A percentile compares a stretch with the other conserved stretches of the same genome.
Evolutionary conservation across 2,329 filamentous ascomycete genomes (phyloP).

Genomic region (Aspergillus oerlinghausenensis): DNA sequence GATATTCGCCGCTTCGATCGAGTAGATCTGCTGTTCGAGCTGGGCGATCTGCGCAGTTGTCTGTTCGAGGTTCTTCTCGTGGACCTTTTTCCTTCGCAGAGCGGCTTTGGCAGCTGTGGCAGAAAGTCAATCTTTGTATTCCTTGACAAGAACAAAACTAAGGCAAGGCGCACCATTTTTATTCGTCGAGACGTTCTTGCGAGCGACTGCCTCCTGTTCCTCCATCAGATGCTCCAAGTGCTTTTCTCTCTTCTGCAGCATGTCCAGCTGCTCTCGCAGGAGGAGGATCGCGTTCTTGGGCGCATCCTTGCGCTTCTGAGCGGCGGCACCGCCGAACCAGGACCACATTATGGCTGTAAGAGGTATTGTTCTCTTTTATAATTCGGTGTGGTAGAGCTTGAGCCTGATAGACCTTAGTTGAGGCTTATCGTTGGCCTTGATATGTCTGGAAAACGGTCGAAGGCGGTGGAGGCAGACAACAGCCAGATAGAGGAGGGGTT

Average conservation of each 20-base stretch:
- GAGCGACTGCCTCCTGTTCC: constrained; percentile 81
- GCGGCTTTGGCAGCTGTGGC: constrained; percentile 77
- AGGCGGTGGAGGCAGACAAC: constrained; percentile 3
- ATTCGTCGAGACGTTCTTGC: constrained; percentile 83
- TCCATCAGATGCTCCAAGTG: constrained; percentile 89
- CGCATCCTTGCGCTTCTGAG: constrained; percentile 83
- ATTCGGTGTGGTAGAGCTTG: neutral
- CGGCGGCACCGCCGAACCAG: constrained; percentile 84
- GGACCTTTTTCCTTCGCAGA: constrained; percentile 87
- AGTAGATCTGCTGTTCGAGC: constrained; percentile 90
- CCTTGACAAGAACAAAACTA: neutral
- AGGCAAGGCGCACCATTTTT: constrained; percentile 67
- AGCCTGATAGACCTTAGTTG: neutral
- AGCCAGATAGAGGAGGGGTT: neutral
- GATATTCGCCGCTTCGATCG: constrained; percentile 97
- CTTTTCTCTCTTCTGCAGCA: constrained; percentile 94
- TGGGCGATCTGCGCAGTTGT: constrained; percentile 85
- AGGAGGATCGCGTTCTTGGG: constrained; percentile 95
- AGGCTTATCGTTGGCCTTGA: neutral
- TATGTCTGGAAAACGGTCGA: constrained; percentile 3
- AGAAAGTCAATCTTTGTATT: neutral
- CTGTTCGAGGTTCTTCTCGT: constrained; percentile 87
- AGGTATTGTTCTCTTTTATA: neutral
- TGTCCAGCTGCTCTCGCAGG: constrained; percentile 84
- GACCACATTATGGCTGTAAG: constrained; percentile 57